These are phyloP conservation scores for Aspergillus versicolor DNA, from an alignment of 2,329 filamentous ascomycete genomes.

Conservation along the genomic window DNA sequence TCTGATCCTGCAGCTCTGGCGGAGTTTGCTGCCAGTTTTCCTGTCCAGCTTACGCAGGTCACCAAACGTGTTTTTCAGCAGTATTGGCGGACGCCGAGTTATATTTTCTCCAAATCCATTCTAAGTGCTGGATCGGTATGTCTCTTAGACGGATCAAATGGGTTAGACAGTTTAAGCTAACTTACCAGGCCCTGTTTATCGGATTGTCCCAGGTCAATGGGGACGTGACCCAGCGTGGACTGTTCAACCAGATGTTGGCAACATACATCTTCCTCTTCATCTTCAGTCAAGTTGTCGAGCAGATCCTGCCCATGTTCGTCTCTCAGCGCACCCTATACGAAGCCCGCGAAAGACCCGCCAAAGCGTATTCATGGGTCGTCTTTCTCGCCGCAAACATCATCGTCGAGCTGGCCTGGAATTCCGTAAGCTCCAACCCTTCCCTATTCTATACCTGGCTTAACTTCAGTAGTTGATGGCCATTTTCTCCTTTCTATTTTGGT, in stretches of 20 bases:
- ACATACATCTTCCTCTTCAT: conserved; percentile 84
- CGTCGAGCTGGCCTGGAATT: conserved; percentile 68
- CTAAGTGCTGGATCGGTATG: conserved; percentile 41
- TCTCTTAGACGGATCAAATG: too few relatives aligned
- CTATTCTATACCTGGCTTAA: too few relatives aligned
- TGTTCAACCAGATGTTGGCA: conserved; percentile 88
- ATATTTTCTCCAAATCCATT: conserved; percentile 79
- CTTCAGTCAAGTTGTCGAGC: conserved; percentile 60
- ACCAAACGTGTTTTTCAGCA: conserved; percentile 80
- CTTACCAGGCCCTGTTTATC: conserved; percentile 70
- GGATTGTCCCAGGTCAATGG: conserved; percentile 80
- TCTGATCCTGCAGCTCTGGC: conserved; percentile 47
- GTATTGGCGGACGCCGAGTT: conserved; percentile 86
- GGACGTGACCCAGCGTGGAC: conserved; percentile 70
- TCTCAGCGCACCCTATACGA: conserved; percentile 61
- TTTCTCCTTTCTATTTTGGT: conserved; percentile 65
- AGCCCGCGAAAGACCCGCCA: conserved; percentile 61
- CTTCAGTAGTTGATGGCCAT: conserved; percentile 52
- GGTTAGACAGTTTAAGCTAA: conserved; percentile 29
- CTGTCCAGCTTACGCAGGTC: conserved; percentile 64
- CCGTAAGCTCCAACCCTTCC: conserved; percentile 21
- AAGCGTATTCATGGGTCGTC: conserved; percentile 71
- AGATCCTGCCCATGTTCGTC: conserved; percentile 61
- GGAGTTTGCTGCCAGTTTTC: conserved; percentile 70
- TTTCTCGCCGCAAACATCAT: conserved; percentile 71